A percentile compares a stretch with the other conserved stretches of the same genome.
Conservation (phyloP, 1,139 yeast species). For the Eremothecium sinecaudum region DNA sequence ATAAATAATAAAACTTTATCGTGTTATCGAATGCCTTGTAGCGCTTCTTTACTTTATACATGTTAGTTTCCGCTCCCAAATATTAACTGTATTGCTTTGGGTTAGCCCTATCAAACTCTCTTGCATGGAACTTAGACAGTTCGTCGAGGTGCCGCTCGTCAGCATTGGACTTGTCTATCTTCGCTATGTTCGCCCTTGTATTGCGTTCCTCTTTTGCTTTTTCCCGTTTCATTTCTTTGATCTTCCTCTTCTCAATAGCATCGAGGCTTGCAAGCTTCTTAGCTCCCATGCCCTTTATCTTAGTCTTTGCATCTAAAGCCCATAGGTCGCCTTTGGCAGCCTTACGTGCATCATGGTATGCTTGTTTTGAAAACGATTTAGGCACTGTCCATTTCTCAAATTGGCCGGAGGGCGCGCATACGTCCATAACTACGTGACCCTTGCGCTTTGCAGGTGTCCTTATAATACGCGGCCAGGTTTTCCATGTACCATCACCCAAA, state of each 20-base stretch:
- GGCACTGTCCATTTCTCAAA: slow-evolving; percentile 85
- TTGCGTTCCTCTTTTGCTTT: slow-evolving; percentile 18
- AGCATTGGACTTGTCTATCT: too few species aligned
- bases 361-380: slow-evolving; percentile 63
- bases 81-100: too few species aligned
- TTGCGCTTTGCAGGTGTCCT: slow-evolving; percentile 67
- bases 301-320: slow-evolving; percentile 71
- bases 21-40: too few species aligned
- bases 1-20: slow-evolving; percentile 4
- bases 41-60: too few species aligned
- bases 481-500: slow-evolving; percentile 29
- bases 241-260: slow-evolving; percentile 26
- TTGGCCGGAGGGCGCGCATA: slow-evolving; percentile 71
- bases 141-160: too few species aligned
- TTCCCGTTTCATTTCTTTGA: slow-evolving; percentile 19
- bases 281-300: slow-evolving; percentile 29
- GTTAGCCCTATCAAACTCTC: not conserved
- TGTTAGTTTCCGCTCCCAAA: too few species aligned
- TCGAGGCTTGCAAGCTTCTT: slow-evolving; percentile 24
- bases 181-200: too few species aligned
- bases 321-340: slow-evolving; percentile 79
- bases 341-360: slow-evolving; percentile 86
- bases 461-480: slow-evolving; percentile 67
- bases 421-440: slow-evolving; percentile 71
- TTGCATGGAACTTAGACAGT: not conserved